phyloP scores from a whole-genome alignment of 1,284 basidiomycete genomes.

The Inonotus hispidus region DNA sequence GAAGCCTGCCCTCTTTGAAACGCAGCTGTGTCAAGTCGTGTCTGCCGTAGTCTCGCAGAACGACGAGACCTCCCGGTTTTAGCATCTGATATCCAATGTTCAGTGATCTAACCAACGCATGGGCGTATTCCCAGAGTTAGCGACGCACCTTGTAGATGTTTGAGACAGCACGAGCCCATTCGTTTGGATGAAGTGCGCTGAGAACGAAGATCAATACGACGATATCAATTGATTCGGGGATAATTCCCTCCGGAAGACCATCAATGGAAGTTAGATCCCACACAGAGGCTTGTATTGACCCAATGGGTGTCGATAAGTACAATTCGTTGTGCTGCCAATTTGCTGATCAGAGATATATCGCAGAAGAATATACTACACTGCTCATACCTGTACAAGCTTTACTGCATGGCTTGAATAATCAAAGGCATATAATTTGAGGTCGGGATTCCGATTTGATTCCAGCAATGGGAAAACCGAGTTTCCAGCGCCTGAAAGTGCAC shows the following conservation, averaged over 20 bases:
- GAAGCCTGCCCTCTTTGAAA: conserved; percentile 83
- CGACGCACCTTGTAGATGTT: conserved; percentile 71
- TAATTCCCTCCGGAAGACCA: conserved; percentile 59
- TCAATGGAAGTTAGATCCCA: conserved; percentile 82
- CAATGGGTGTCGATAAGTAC: conserved; percentile 64
- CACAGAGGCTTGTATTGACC: conserved; percentile 74
- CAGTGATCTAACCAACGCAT: not conserved
- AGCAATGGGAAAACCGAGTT: conserved; percentile 93
- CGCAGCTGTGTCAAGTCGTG: conserved; percentile 92
- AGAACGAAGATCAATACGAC: conserved; percentile 93
- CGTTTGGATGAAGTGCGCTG: conserved; percentile 88
- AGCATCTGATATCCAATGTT: conserved; percentile 55
- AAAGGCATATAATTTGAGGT: conserved; percentile 71
- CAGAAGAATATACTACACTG: not conserved
- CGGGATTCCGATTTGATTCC: conserved; percentile 76
- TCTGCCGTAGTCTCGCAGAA: conserved; percentile 93
- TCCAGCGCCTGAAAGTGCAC: conserved; percentile 63
- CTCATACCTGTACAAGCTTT: conserved; percentile 76
- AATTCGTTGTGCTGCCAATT: conserved; percentile 54
- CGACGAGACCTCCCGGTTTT: conserved; percentile 81
- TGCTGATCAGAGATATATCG: not conserved
- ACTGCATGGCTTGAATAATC: conserved; percentile 92
- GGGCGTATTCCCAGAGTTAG: not conserved
- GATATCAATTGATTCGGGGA: conserved; percentile 74
- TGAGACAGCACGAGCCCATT: conserved; percentile 84